Conservation (phyloP, 1,284 basidiomycete species). For the Fomitopsis betulina region DNA sequence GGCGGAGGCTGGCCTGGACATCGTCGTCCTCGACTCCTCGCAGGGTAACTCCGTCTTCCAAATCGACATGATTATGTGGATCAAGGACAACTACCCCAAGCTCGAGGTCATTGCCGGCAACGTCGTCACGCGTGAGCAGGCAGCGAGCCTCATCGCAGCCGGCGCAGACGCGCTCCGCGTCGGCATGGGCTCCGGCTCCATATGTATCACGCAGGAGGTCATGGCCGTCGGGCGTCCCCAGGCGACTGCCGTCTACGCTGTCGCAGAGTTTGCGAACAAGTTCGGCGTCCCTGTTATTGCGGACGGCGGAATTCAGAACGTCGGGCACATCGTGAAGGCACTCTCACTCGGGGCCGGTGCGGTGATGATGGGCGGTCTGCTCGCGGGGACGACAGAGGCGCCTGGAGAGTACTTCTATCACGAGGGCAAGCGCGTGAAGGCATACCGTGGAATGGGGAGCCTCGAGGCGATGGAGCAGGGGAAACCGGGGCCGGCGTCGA, state of each 20-base stretch:
- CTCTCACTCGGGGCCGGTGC: constrained; percentile 90
- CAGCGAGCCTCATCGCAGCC: constrained; percentile 89
- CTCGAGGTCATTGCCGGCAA: constrained; percentile 96
- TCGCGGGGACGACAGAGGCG: constrained; percentile 96
- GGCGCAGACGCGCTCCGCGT: constrained; percentile 94
- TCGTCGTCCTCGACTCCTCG: constrained; percentile 93
- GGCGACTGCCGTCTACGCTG: constrained; percentile 93
- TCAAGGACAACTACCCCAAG: constrained; percentile 81
- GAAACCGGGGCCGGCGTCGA: constrained; percentile 36
- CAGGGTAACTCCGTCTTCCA: constrained; percentile 97
- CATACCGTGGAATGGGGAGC: constrained; percentile 98
- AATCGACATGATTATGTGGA: constrained; percentile 94
- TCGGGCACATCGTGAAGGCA: constrained; percentile 98
- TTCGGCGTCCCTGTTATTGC: constrained; percentile 98
- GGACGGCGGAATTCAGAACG: constrained; percentile 96
- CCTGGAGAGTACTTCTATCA: constrained; percentile 99
- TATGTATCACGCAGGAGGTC: constrained; percentile 99
- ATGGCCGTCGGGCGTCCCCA: constrained; percentile 99
- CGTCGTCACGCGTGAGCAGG: constrained; percentile 97
- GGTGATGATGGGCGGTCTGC: constrained; percentile 98
- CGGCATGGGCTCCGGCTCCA: constrained; percentile 98
- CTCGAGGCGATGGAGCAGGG: constrained; percentile 95
- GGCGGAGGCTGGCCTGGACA: constrained; percentile 93
- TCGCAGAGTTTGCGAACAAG: constrained; percentile 88
- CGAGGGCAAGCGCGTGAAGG: constrained; percentile 97